Evolutionary conservation across 805 yeast genomes (phyloP).

Genomic region (Metschnikowia picachoensis): DNA sequence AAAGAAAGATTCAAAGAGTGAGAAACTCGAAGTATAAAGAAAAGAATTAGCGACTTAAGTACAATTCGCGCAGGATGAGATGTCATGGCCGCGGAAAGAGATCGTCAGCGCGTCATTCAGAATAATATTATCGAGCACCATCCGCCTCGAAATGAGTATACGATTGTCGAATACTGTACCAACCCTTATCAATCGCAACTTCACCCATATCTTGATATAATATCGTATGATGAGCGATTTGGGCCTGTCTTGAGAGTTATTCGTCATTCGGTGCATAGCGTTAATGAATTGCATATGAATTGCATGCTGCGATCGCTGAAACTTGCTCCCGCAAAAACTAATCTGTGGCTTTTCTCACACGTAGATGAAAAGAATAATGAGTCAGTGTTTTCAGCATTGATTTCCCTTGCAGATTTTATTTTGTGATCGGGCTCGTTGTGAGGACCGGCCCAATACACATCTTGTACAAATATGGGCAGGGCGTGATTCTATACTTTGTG

Average conservation of each 20-base stretch:
- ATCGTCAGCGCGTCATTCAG: conserved; percentile 13
- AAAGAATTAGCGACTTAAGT: too few relatives aligned
- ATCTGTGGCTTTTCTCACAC: conserved; percentile 22
- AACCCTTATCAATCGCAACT: conserved; percentile 23
- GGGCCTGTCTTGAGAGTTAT: conserved; percentile 23
- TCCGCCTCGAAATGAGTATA: conserved; percentile 14
- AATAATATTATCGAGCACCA: neutral
- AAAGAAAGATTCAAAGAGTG: neutral
- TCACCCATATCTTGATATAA: conserved; percentile 20
- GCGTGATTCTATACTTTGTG: neutral
- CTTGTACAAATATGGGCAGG: neutral
- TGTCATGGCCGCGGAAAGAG: conserved; percentile 17
- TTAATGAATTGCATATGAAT: conserved; percentile 13
- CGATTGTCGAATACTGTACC: conserved; percentile 11
- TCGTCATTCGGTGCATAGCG: conserved; percentile 19
- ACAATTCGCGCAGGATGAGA: neutral
- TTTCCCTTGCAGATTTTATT: conserved; percentile 10
- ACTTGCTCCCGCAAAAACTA: conserved; percentile 21
- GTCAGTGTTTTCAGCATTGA: conserved; percentile 21
- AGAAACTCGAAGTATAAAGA: too few relatives aligned
- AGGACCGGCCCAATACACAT: too few relatives aligned
- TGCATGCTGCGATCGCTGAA: conserved; percentile 21
- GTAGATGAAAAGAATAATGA: conserved; percentile 27
- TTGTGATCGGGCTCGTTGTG: neutral
- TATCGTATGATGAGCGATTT: conserved; percentile 25